Evolutionary conservation across 164 flowering plant genomes (phyloP).

Genomic region (Sedum album): DNA sequence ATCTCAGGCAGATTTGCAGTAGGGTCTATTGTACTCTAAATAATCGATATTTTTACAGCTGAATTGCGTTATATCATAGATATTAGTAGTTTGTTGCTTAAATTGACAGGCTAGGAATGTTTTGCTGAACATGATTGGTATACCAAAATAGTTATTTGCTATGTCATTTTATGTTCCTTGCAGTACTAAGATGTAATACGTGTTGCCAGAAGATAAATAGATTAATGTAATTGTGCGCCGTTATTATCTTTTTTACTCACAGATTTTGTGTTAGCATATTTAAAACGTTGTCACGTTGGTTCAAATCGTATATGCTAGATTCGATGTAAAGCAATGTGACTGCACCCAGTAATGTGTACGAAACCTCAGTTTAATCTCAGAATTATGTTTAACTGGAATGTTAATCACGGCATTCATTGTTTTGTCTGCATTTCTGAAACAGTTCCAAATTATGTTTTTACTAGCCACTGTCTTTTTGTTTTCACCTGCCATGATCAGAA

Average conservation of each 20-base stretch:
- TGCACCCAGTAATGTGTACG: background rate
- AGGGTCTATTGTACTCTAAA: background rate
- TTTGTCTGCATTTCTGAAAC: background rate
- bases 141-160: too few relatives aligned
- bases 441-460: background rate
- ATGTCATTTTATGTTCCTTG: background rate
- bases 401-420: background rate
- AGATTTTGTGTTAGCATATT: too few relatives aligned
- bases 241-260: too few relatives aligned
- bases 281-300: background rate
- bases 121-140: background rate
- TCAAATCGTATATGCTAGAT: background rate
- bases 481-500: background rate
- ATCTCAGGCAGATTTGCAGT: background rate
- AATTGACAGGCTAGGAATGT: background rate
- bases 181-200: background rate
- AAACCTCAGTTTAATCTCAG: background rate
- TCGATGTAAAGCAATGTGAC: background rate
- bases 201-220: too few relatives aligned
- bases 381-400: background rate
- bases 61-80: too few relatives aligned
- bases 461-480: background rate
- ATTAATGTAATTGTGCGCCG: too few relatives aligned
- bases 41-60: too few relatives aligned
- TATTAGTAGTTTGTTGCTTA: background rate